phyloP scores from a whole-genome alignment of 2,329 filamentous ascomycete genomes.

The Xylaria sp. region DNA sequence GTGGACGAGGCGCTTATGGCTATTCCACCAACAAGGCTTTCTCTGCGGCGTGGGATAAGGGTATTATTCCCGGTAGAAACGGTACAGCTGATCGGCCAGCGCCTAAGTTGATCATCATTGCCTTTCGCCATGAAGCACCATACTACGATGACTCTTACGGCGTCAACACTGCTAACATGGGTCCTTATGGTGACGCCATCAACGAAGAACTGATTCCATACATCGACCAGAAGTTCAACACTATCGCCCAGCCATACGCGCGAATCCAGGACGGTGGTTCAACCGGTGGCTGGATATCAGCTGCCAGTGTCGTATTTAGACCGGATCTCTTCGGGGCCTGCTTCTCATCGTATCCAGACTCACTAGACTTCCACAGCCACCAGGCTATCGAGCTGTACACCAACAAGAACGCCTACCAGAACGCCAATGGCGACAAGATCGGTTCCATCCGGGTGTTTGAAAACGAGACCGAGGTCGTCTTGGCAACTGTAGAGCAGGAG shows the following conservation, averaged over 20 bases:
- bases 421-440: slow-evolving; percentile 20
- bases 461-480: slow-evolving; percentile 13
- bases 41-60: slow-evolving; percentile 27
- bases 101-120: slow-evolving; percentile 32
- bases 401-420: slow-evolving; percentile 31
- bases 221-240: slow-evolving; percentile 30
- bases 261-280: slow-evolving; percentile 34
- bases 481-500: slow-evolving; percentile 29
- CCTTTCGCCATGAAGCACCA: slow-evolving; percentile 32
- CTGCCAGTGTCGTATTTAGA: slow-evolving; percentile 30
- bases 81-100: slow-evolving; percentile 19
- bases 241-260: slow-evolving; percentile 30
- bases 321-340: slow-evolving; percentile 35
- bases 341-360: slow-evolving; percentile 35
- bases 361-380: slow-evolving; percentile 29
- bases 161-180: slow-evolving; percentile 33
- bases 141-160: slow-evolving; percentile 35
- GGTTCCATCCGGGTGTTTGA: slow-evolving; percentile 27
- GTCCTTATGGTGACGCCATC: slow-evolving; percentile 33
- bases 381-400: slow-evolving; percentile 32
- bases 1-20: slow-evolving; percentile 19
- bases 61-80: slow-evolving; percentile 23
- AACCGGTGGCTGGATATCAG: slow-evolving; percentile 33
- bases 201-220: slow-evolving; percentile 35
- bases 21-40: slow-evolving; percentile 23